A percentile compares a stretch with the other conserved stretches of the same genome.
Evolutionary conservation across 2,329 filamentous ascomycete species (phyloP).

Genomic region (Onygenales sp.): DNA sequence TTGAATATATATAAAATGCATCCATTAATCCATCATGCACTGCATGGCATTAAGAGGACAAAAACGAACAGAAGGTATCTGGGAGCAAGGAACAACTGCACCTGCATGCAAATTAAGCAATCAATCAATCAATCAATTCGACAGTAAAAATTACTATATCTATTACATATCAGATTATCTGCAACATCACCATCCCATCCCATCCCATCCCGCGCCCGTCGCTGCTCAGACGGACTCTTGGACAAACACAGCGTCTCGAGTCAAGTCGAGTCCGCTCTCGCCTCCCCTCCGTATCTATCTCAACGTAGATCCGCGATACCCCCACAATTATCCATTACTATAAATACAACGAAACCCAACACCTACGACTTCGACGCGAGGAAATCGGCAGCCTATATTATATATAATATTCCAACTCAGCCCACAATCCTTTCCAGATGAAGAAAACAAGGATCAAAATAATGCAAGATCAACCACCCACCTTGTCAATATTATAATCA

Average conservation of each 20-base stretch:
- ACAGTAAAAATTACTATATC: not conserved
- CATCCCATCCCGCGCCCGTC: not conserved
- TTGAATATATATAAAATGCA: not conserved
- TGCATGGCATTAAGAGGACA: no score
- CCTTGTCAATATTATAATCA: conserved; percentile 93
- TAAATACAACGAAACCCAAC: no score
- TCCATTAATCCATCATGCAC: not conserved
- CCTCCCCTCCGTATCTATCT: no score
- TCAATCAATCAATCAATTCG: not conserved
- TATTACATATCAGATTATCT: no score
- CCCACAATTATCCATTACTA: no score
- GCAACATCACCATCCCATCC: not conserved
- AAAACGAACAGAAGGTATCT: no score
- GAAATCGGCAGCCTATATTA: conserved; percentile 28
- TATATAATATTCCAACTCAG: conserved; percentile 1
- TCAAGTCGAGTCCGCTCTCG: no score
- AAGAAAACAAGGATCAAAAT: not conserved
- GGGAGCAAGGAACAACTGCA: no score
- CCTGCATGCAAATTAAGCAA: not conserved
- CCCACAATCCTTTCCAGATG: conserved; percentile 5
- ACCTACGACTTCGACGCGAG: conserved; percentile 30
- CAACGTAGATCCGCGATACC: no score
- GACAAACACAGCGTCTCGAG: no score
- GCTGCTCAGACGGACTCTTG: not conserved
- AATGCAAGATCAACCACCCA: conserved; percentile 37